Evolutionary conservation across 2,329 filamentous ascomycete species (phyloP).

Genomic region (Arthrobotrys entomopaga): DNA sequence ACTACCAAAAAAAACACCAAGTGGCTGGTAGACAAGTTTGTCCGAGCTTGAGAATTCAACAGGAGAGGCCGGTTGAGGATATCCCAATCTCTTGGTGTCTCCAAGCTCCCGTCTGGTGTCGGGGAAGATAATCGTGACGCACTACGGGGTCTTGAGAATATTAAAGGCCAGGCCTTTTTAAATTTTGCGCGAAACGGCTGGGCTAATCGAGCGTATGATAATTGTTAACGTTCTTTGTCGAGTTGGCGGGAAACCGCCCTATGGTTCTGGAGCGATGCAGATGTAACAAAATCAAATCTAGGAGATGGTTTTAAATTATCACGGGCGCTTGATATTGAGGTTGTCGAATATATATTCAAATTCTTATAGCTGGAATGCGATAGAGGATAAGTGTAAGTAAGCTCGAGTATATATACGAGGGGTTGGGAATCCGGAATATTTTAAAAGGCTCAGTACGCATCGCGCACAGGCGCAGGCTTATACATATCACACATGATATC

Average conservation of each 20-base stretch:
- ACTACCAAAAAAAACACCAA: background rate
- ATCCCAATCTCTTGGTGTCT: background rate
- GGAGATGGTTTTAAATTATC: too few relatives aligned
- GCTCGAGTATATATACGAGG: background rate
- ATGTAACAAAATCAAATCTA: background rate
- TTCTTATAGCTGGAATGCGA: background rate
- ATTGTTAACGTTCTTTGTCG: slow-evolving; percentile 7
- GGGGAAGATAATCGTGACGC: background rate
- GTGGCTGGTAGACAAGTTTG: background rate
- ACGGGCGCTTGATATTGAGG: background rate
- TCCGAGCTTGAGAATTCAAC: background rate
- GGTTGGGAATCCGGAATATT: too few relatives aligned
- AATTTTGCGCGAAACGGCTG: too few relatives aligned
- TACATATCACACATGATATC: too few relatives aligned
- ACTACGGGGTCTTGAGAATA: slow-evolving; percentile 22
- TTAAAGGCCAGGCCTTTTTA: background rate
- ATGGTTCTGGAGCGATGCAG: slow-evolving; percentile 2
- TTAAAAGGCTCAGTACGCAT: too few relatives aligned
- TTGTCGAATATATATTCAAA: background rate
- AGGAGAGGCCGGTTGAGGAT: background rate
- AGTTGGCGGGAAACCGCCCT: slow-evolving; percentile 18
- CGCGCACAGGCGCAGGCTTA: too few relatives aligned
- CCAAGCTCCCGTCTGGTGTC: slow-evolving; percentile 8
- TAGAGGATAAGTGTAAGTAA: background rate
- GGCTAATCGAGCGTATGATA: background rate